Conservation (phyloP, 495 filamentous ascomycete genomes). For the Tuber brumale region DNA sequence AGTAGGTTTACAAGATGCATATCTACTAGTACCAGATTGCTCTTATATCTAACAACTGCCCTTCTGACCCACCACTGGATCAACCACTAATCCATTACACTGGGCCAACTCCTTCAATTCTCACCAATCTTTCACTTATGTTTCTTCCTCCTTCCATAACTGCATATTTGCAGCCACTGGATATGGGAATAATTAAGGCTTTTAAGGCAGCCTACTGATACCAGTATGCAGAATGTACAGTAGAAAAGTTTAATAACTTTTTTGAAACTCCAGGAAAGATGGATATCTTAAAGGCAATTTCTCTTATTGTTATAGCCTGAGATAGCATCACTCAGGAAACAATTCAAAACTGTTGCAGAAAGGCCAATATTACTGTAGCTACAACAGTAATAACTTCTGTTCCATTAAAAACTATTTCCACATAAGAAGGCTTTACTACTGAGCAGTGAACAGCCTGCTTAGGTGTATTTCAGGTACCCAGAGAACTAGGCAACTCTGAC, state of each 20-base stretch:
- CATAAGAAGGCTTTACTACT: background rate
- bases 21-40: background rate
- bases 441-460: background rate
- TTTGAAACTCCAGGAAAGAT: background rate
- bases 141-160: background rate
- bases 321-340: background rate
- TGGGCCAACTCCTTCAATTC: background rate
- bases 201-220: background rate
- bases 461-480: background rate
- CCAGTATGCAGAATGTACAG: background rate
- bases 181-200: background rate
- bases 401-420: background rate
- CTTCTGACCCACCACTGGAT: background rate
- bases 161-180: background rate
- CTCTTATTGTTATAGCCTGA: background rate
- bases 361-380: background rate
- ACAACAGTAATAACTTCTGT: background rate
- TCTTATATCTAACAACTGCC: background rate
- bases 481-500: too few relatives aligned
- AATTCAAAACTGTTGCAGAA: background rate
- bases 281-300: background rate
- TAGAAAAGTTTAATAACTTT: background rate
- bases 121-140: background rate
- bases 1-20: background rate
- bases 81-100: background rate